Evolutionary conservation across 352 stramenopile species (phyloP).

Genomic region (Plasmopara muralis): DNA sequence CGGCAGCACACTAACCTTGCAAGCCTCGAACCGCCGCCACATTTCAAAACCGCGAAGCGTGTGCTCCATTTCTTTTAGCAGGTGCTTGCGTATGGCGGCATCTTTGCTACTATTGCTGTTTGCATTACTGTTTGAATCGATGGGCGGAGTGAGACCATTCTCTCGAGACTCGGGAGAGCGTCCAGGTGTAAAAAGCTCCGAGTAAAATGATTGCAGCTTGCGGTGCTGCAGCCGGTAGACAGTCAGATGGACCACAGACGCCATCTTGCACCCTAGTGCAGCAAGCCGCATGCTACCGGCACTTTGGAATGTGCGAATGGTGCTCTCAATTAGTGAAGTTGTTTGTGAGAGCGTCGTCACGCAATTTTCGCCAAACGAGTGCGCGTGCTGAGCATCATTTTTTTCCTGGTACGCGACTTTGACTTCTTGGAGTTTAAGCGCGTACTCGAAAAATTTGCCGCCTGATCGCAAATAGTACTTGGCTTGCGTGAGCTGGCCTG

Average conservation of each 20-base stretch:
- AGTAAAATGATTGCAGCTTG: constrained; percentile 75
- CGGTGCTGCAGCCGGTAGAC: constrained; percentile 78
- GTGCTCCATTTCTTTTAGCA: constrained; percentile 84
- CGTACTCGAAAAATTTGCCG: constrained; percentile 81
- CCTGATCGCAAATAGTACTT: constrained; percentile 73
- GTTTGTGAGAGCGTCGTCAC: constrained; percentile 72
- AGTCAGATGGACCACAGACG: constrained; percentile 68
- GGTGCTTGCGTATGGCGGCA: constrained; percentile 46
- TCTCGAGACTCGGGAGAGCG: constrained; percentile 66
- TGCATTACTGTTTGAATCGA: constrained; percentile 31
- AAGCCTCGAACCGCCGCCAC: constrained; percentile 78
- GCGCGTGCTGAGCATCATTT: constrained; percentile 56
- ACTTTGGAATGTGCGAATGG: constrained; percentile 54
- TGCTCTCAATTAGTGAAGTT: constrained; percentile 73
- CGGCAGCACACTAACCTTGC: constrained; percentile 62
- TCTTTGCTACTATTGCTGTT: constrained; percentile 59
- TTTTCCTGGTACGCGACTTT: constrained; percentile 73
- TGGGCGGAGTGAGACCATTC: constrained; percentile 70
- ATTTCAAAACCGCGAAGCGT: constrained; percentile 82
- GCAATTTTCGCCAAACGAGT: constrained; percentile 53
- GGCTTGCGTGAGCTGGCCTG: constrained; percentile 51
- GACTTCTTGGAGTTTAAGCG: constrained; percentile 68
- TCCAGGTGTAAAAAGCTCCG: constrained; percentile 67
- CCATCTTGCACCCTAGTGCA: constrained; percentile 78
- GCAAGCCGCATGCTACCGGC: constrained; percentile 55